Percentiles rank a stretch among this genome's conserved stretches.
phyloP scores from a whole-genome alignment of 2,329 filamentous ascomycete species.

The Alternaria gaisen region DNA sequence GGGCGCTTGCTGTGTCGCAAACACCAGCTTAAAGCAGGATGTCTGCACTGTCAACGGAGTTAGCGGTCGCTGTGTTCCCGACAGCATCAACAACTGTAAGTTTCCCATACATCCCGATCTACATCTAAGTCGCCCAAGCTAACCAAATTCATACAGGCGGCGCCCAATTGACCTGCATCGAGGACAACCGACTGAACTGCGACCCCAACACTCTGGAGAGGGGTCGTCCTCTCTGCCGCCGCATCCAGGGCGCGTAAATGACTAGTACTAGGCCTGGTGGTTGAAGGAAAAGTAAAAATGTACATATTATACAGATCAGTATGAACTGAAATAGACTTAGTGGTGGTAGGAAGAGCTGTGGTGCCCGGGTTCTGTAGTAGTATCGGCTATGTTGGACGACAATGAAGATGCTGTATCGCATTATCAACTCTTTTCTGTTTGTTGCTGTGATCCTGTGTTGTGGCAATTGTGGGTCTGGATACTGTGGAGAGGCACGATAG shows the following conservation, averaged over 20 bases:
- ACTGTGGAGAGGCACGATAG: not conserved
- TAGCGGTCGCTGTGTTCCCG: slow-evolving; percentile 39
- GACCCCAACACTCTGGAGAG: slow-evolving; percentile 36
- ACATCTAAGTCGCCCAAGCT: not conserved
- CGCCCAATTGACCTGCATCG: slow-evolving; percentile 38
- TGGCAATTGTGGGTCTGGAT: not conserved
- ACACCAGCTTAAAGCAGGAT: slow-evolving; percentile 43
- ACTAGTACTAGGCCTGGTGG: not conserved
- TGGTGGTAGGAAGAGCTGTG: not conserved
- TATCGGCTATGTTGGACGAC: not conserved
- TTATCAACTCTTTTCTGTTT: not conserved
- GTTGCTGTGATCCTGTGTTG: not conserved
- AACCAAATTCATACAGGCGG: slow-evolving; percentile 27
- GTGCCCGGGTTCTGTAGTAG: not conserved
- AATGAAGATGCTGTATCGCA: slow-evolving; percentile 6
- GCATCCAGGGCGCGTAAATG: slow-evolving; percentile 10
- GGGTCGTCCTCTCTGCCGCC: slow-evolving; percentile 31
- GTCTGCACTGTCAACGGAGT: slow-evolving; percentile 42
- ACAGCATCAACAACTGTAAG: slow-evolving; percentile 36
- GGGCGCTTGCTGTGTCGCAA: slow-evolving; percentile 37
- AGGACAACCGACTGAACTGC: slow-evolving; percentile 34
- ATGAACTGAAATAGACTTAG: not conserved
- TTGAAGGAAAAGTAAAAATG: not conserved
- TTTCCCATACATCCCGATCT: not conserved
- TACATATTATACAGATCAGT: slow-evolving; percentile 14